Conservation (phyloP, 768 basidiomycete genomes). For the Leccinum sublutescens region DNA sequence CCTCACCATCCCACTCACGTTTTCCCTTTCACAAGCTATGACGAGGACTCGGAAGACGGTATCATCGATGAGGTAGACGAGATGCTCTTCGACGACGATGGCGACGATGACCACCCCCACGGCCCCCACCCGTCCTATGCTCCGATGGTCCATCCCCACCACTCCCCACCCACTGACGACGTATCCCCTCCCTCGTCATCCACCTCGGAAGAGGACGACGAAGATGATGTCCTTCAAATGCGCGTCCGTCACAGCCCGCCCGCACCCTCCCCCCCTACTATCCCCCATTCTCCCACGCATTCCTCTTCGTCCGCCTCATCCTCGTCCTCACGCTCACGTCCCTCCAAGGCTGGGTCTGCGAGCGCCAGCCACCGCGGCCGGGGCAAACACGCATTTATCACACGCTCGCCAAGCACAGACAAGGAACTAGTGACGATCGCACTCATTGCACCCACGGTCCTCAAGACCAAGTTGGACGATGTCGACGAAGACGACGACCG, state of each 20-base stretch:
- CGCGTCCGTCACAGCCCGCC: constrained; percentile 37
- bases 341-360: constrained; percentile 31
- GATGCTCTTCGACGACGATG: constrained; percentile 29
- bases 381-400: constrained; percentile 46
- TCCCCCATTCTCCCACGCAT: constrained; percentile 39
- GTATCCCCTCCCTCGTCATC: constrained; percentile 32
- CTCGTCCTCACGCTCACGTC: constrained; percentile 24
- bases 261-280: constrained; percentile 10
- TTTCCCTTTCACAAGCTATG: constrained; percentile 46
- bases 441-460: constrained; percentile 73
- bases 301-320: constrained; percentile 33
- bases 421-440: constrained; percentile 67
- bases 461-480: constrained; percentile 73
- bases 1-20: background rate
- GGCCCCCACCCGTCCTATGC: constrained; percentile 15
- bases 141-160: constrained; percentile 14
- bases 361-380: constrained; percentile 14
- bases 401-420: constrained; percentile 33
- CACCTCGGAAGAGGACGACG: constrained; percentile 42
- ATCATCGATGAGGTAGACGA: constrained; percentile 50
- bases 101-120: constrained; percentile 21
- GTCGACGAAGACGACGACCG: constrained; percentile 42
- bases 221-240: constrained; percentile 66
- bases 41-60: constrained; percentile 64
- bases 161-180: constrained; percentile 22